These are phyloP conservation scores for Hygrocybe punicea DNA, from an alignment of 768 basidiomycete species.

Conservation along the genomic window DNA sequence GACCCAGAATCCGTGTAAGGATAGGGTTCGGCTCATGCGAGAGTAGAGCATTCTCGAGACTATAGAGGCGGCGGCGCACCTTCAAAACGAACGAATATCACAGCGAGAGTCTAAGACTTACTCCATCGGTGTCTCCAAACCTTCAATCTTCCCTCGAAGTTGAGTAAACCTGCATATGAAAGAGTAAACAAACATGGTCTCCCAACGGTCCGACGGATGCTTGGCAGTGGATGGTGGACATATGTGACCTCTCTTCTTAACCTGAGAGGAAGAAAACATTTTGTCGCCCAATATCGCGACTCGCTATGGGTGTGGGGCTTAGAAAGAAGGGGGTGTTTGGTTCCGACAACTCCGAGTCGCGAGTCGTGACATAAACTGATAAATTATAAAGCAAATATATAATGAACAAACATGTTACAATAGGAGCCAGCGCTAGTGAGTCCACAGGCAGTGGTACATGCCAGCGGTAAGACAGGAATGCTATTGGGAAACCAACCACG, in stretches of 20 bases:
- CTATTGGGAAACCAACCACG: not conserved
- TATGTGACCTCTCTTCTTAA: conserved; percentile 43
- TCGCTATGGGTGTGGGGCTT: conserved; percentile 13
- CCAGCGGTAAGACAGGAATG: not conserved
- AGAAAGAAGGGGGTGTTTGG: conserved; percentile 27
- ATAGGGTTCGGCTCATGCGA: conserved; percentile 68
- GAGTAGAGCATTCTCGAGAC: conserved; percentile 77
- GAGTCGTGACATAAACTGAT: not conserved
- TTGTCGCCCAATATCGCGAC: conserved; percentile 28
- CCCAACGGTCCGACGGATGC: conserved; percentile 83
- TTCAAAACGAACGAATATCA: conserved; percentile 26
- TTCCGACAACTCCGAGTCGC: not conserved
- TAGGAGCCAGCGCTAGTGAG: conserved; percentile 15
- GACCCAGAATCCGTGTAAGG: conserved; percentile 66
- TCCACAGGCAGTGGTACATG: not conserved
- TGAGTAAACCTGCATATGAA: conserved; percentile 82
- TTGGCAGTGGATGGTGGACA: conserved; percentile 61
- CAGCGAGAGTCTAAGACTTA: conserved; percentile 44
- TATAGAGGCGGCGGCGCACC: conserved; percentile 37
- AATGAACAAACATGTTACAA: conserved; percentile 52
- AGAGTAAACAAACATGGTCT: conserved; percentile 78
- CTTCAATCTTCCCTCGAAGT: conserved; percentile 71
- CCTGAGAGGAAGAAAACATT: conserved; percentile 32
- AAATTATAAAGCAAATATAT: not conserved
- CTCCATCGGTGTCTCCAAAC: conserved; percentile 80